These are phyloP conservation scores for Aspergillus latus DNA, from an alignment of 2,329 filamentous ascomycete species.

Conservation along the genomic window DNA sequence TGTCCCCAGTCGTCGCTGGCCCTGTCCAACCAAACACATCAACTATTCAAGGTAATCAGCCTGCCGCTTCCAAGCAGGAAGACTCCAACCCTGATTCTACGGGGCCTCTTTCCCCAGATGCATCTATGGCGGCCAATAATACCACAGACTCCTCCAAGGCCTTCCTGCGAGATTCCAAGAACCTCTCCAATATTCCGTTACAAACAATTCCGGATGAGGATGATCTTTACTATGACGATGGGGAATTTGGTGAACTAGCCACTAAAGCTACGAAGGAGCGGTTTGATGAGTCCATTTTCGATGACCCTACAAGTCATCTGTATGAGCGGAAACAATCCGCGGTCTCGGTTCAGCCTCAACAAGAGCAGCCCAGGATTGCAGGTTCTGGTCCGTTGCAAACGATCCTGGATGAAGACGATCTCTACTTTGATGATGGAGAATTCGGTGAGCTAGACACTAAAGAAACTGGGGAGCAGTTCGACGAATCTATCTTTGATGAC, in stretches of 20 bases:
- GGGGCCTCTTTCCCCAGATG: not conserved
- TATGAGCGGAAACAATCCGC: conserved; percentile 39
- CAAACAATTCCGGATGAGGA: conserved; percentile 28
- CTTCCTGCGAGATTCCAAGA: not conserved
- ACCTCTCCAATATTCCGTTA: not conserved
- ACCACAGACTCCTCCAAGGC: not conserved
- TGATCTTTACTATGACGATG: conserved; percentile 51
- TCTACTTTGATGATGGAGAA: conserved; percentile 51
- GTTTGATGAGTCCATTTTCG: conserved; percentile 52
- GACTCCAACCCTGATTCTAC: not conserved
- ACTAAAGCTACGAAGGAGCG: conserved; percentile 31
- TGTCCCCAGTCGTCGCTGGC: conserved; percentile 39
- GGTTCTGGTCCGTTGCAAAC: not conserved
- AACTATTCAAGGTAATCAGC: conserved; percentile 7
- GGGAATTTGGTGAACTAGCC: conserved; percentile 45
- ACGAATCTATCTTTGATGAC: conserved; percentile 52
- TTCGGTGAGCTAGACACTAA: conserved; percentile 42
- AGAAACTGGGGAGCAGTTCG: conserved; percentile 38
- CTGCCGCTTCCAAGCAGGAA: not conserved
- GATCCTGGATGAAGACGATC: conserved; percentile 35
- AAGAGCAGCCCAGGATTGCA: conserved; percentile 7
- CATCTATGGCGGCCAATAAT: not conserved
- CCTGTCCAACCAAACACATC: conserved; percentile 30
- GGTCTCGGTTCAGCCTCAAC: conserved; percentile 16
- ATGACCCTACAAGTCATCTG: conserved; percentile 47